Base-by-base conservation (phyloP, 1,284 basidiomycete species). In the Marasmius fiardii region DNA sequence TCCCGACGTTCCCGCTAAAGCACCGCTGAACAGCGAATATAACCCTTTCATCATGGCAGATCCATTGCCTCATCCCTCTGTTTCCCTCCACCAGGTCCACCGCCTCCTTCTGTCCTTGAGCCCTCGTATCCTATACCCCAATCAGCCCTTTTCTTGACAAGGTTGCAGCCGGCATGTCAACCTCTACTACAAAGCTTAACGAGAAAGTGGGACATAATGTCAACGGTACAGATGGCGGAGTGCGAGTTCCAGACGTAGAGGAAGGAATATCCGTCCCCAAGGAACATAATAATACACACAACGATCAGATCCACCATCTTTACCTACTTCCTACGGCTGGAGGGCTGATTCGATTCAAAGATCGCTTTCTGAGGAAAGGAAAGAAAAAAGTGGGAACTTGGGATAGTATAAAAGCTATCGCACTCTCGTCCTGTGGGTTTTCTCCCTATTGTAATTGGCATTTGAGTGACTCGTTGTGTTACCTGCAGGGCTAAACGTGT, bases 401-500 rank as follows among this genome's bases (percentile, higher is more conserved):
- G 14, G 67, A 76, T 60, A 85, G 81, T 61, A 56, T 80, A 24
- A 69, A 68, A 43, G 78, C 77, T 10, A 74, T 84, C 44, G 63
- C 68, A 2, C 64, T 72, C 14, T 81, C 77, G 18, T 86, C 83
- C 0, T 83, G 85, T 85, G 62, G 44, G 78, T 73, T 4, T 18
- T 31, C 41, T 21, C 24, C 45, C 24, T 34, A 18, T 41, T 3
- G 16, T 58, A 41, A 44, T 43, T 44, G 28, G 48, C 39, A 37
- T 50, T 20, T 7, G 31, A 21, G 44, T 50, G 45, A 31, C 39
- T 44, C 43, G 48, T 52, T 43, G 43, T 54, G 28, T n/a, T n/a
- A 23, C 37, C 48, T 28, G 1, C 53, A 85, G 84, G 79, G 76
- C 64, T 86, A 20, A 88, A 87, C 61, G 21, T 80, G 1, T 74